Percentiles rank a stretch among this genome's conserved stretches.
phyloP scores from a whole-genome alignment of 192 early-diverging fungal genomes.

The Umbelopsis sp. region DNA sequence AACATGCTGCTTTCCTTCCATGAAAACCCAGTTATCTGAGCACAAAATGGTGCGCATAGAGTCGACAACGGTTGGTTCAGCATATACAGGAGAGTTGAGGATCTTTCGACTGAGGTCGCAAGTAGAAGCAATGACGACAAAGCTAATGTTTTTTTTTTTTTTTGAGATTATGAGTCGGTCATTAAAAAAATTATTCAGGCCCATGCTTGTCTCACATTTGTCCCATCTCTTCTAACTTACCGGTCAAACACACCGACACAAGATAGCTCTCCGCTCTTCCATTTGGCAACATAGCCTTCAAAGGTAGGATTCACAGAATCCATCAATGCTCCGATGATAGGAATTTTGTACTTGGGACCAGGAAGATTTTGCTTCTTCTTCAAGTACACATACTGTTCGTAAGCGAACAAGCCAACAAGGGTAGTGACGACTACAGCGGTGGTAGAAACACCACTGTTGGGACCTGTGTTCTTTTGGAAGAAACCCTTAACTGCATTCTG shows the following conservation, averaged over 20 bases:
- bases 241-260: constrained; percentile 46
- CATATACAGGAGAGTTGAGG: constrained; percentile 37
- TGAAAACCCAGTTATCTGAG: constrained; percentile 44
- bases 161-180: neutral
- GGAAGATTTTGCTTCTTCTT: constrained; percentile 42
- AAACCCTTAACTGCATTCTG: constrained; percentile 32
- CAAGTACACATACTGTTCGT: constrained; percentile 42
- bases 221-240: constrained; percentile 30
- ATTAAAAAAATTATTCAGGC: constrained; percentile 16
- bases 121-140: constrained; percentile 47
- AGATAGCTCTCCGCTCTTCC: constrained; percentile 46
- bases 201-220: constrained; percentile 11
- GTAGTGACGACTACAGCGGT: constrained; percentile 26
- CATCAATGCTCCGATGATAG: constrained; percentile 43
- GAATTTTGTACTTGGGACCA: constrained; percentile 39
- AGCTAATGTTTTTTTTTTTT: constrained; percentile 24
- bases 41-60: constrained; percentile 43
- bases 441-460: constrained; percentile 29
- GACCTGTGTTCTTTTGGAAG: constrained; percentile 24
- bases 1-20: constrained; percentile 40
- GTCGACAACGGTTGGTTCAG: constrained; percentile 39
- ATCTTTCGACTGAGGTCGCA: constrained; percentile 47
- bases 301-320: constrained; percentile 47
- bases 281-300: constrained; percentile 47
- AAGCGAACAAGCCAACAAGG: constrained; percentile 35